Evolutionary conservation across 768 basidiomycete genomes (phyloP), one percentile per base, ranked within the genome.

Genomic region (Trametes coccinea): DNA sequence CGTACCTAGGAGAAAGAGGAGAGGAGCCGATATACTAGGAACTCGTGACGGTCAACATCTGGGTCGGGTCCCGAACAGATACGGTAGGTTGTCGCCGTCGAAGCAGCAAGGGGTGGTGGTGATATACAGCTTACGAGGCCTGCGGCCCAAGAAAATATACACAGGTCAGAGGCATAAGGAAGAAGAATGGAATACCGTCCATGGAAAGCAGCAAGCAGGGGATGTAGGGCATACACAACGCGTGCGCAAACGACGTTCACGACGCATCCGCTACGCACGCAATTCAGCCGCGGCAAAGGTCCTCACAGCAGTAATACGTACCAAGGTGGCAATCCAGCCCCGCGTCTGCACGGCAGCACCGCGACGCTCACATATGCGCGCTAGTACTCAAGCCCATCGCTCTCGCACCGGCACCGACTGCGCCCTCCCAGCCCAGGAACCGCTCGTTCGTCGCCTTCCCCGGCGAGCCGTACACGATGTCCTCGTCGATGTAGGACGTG

Each of bases 341-440:
- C 29, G 46, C n/a, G 4, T 34, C 14, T 41, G 27, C 16, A 34
- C 11, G n/a, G 40, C 27, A 46, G 4, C 44, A 5, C 22, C 31
- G 8, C 7, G 22, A 5, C 1, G 10, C 37, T 56, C 39, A 64
- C 41, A 56, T 0, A n/a, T 64, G 33, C 51, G 63, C 71, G 17
- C 66, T 69, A 8, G 70, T 73, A 34, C 73, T 74, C 59, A 92
- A 78, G 6, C 91, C 91, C 75, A 94, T 78, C 34, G 90, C 88
- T 17, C 92, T 81, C 39, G 92, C 92, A n/a, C 92, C 92, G 47
- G 90, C 87, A 34, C 92, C 92, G 17, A 77, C 75, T 13, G 82
- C 82, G 7, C 92, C 92, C 64, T 89, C 87, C 92, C 92, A 94
- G 22, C 87, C 90, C 10, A 83, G 72, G 73, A 94, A 94, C 50